A percentile compares a stretch with the other conserved stretches of the same genome.
Conservation (phyloP, 208 protist genomes). For the Trypanosoma grayi region DNA sequence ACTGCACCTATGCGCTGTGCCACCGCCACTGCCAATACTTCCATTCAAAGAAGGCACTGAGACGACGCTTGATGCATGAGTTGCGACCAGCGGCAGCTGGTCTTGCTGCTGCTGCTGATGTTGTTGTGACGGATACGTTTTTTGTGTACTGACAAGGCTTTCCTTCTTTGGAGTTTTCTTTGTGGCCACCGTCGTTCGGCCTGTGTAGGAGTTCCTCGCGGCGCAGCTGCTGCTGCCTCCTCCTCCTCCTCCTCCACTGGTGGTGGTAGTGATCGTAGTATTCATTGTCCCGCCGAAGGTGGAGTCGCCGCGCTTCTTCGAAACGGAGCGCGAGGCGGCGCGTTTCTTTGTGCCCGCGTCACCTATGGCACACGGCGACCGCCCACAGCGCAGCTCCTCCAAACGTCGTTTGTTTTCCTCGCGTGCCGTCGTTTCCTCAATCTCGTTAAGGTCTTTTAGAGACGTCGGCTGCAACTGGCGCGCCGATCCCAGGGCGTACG, state of each 20-base stretch:
- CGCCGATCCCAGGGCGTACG: conserved; percentile 20
- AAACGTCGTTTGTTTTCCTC: conserved; percentile 65
- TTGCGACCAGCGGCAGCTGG: background rate
- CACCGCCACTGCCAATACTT: background rate
- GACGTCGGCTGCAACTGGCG: background rate
- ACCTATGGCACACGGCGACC: conserved; percentile 2
- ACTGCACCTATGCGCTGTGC: background rate
- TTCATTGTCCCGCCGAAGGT: too few species aligned
- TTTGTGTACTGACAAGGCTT: background rate
- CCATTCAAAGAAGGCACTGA: background rate
- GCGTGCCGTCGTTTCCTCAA: conserved; percentile 50
- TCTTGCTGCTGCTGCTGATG: background rate
- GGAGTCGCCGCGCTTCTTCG: conserved; percentile 22
- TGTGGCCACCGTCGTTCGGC: too few species aligned
- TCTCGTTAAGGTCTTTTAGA: conserved; percentile 45
- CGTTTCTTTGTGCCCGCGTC: conserved; percentile 6
- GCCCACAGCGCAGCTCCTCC: conserved; percentile 34
- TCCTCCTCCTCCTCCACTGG: background rate
- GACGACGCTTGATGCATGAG: background rate
- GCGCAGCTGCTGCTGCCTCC: too few species aligned
- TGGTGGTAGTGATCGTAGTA: too few species aligned
- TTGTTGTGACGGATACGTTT: background rate
- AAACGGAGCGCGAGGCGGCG: conserved; percentile 15
- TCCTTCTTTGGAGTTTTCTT: conserved; percentile 3
- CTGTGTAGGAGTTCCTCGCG: too few species aligned